Base-by-base conservation (phyloP, 2,329 filamentous ascomycete genomes). In the Boeremia lycopersici region DNA sequence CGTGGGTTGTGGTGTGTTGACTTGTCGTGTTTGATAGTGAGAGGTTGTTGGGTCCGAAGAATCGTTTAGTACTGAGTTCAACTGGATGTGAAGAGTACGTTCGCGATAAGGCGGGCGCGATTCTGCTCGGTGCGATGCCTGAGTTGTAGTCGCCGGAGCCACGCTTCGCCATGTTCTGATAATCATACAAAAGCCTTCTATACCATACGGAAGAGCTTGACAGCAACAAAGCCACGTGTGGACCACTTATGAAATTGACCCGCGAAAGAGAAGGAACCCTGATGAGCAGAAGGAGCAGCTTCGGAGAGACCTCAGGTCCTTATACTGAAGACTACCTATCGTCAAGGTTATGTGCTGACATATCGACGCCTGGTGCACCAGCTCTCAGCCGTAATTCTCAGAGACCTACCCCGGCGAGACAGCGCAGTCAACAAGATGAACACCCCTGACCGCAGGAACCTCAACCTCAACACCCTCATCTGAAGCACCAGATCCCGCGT, bases 61-160 rank as follows among this genome's bases (percentile, higher is more conserved):
- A 9, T 10, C 6, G 26, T 15, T 38, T 2, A 44, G 33, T 15
- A 29, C n/a, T n/a, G 19, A 11, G 31, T 36, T 10, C 13, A 10
- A 11, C 3, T 9, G 6, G 10, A 3, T 8, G 7, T 36, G 11
- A 8, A 36, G 11, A 36, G 34, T 36, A n/a, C 34, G 19, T 33
- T 25, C 33, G 55, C 51, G 4, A 55, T 29, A 11, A 58, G 38
- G 11, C 56, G 42, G 2, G 55, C 43, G 11, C 47, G 33, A 12
- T 33, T 33, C n/a, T 43, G 46, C 29, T 44, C 28, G 56, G 17
- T 10, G 56, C 51, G 19, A 56, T 56, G n/a, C 39, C 23, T 10
- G 51, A 56, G 26, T 59, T 56, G 52, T 59, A 56, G n/a, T 52
- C 47, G 29, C 48, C 49, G 43, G 56, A 59, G 28, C 56, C 56